Conservation (phyloP, 2,329 filamentous ascomycete genomes). For the Penicillium hordei region DNA sequence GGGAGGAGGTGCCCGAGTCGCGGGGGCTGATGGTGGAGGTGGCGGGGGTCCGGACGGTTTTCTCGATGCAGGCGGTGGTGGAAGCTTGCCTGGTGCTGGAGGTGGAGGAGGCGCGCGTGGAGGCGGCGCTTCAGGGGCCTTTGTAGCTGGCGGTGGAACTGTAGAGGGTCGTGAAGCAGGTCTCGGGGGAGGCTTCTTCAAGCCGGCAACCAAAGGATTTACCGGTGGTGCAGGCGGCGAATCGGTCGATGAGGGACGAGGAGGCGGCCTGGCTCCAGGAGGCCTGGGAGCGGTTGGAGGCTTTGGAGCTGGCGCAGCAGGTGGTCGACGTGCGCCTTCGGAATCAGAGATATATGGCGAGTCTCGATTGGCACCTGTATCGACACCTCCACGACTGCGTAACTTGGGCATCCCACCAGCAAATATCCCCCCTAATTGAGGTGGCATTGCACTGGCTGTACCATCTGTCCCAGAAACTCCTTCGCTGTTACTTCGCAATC, state of each 20-base stretch:
- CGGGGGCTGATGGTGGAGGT: slow-evolving; percentile 45
- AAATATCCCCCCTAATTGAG: slow-evolving; percentile 84
- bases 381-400: slow-evolving; percentile 79
- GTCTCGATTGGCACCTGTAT: slow-evolving; percentile 70
- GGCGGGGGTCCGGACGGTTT: slow-evolving; percentile 57
- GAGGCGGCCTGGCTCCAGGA: slow-evolving; percentile 54
- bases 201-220: slow-evolving; percentile 54
- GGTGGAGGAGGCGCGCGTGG: slow-evolving; percentile 69
- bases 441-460: slow-evolving; percentile 53
- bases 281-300: slow-evolving; percentile 57
- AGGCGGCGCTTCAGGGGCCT: slow-evolving; percentile 46
- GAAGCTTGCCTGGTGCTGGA: slow-evolving; percentile 46
- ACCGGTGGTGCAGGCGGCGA: slow-evolving; percentile 52
- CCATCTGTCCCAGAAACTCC: slow-evolving; percentile 43
- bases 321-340: slow-evolving; percentile 57
- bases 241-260: slow-evolving; percentile 50
- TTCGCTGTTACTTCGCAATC: slow-evolving; percentile 83
- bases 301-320: slow-evolving; percentile 52
- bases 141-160: slow-evolving; percentile 57
- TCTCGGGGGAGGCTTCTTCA: slow-evolving; percentile 58
- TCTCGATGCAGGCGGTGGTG: slow-evolving; percentile 58
- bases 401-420: slow-evolving; percentile 94
- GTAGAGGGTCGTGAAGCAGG: slow-evolving; percentile 59
- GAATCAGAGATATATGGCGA: slow-evolving; percentile 79
- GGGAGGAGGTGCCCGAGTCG: slow-evolving; percentile 46